phyloP scores from a whole-genome alignment of 495 filamentous ascomycete genomes.

The Poronia punctata region DNA sequence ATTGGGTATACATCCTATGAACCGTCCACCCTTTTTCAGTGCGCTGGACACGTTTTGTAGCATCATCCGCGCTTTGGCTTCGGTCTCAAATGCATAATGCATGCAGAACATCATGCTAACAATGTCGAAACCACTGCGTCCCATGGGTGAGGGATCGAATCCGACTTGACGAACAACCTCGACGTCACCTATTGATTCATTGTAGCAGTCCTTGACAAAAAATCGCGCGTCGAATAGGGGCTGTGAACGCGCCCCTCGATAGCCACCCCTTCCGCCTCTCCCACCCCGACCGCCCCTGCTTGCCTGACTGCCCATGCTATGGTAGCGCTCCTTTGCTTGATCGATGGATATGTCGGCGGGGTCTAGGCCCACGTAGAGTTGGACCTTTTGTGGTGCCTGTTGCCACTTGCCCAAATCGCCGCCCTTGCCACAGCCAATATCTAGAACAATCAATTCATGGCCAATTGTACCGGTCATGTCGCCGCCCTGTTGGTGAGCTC shows the following conservation, averaged over 20 bases:
- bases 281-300: conserved; percentile 42
- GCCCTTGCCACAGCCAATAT: conserved; percentile 94
- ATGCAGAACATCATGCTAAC: conserved; percentile 99
- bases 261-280: conserved; percentile 39
- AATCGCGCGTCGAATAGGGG: conserved; percentile 77
- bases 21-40: conserved; percentile 87
- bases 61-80: conserved; percentile 84
- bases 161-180: conserved; percentile 75
- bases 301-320: conserved; percentile 55
- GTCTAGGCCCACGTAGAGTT: conserved; percentile 87
- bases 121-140: conserved; percentile 81
- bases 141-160: conserved; percentile 59
- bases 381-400: conserved; percentile 73
- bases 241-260: conserved; percentile 37
- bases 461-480: conserved; percentile 34
- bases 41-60: conserved; percentile 83
- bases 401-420: conserved; percentile 96
- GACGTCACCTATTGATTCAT: conserved; percentile 68
- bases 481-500: conserved; percentile 47
- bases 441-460: conserved; percentile 68
- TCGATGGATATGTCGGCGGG: conserved; percentile 85
- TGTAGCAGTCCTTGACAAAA: conserved; percentile 82
- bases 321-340: conserved; percentile 80
- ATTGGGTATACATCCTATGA: conserved; percentile 89
- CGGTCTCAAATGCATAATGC: conserved; percentile 95